Base-by-base conservation (phyloP, 768 basidiomycete species). In the Suillus decipiens region DNA sequence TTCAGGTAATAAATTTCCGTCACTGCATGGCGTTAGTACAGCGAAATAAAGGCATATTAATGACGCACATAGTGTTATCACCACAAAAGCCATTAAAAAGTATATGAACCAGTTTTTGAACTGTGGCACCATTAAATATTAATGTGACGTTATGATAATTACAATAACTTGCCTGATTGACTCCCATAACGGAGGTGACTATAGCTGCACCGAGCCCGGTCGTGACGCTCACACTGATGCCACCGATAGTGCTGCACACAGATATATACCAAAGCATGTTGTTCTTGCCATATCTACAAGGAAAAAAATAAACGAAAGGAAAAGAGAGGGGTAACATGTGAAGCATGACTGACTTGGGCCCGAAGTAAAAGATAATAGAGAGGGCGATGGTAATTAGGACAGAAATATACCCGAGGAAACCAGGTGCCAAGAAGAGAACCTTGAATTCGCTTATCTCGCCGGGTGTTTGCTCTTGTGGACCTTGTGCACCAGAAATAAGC, bases 181-280 rank as follows among this genome's bases (percentile, higher is more conserved):
- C 81, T 43, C 91, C 91, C 78, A 82, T 78, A 5, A 82, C 86
- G 47, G 86, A 86, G 56, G 90, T 88, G 33, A 99, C 89, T 69
- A 99, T 97, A 24, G 95, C 90, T 48, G 93, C 81, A 51, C 97
- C 95, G 42, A 98, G 83, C 39, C 97, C 96, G 37, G 94, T 95
- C 15, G 96, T 96, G 61, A 96, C 96, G 69, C 91, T 93, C 67
- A 96, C 94, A 62, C 90, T 92, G 55, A 96, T 89, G 0, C 97
- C 97, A 19, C 97, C 97, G 71, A 99, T 98, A 84, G 98, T 89
- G 66, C 90, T 93, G 77, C 97, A 99, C 51, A 99, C 92, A 47
- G 84, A 80, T 66, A 99, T 96, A 75, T 96, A 93, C 92, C 92
- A 94, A 59, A 99, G 76, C 96, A 98, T 97, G 71, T 87, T 92